phyloP scores from a whole-genome alignment of 2,329 filamentous ascomycete genomes.

The Phaeosphaeria sp. region DNA sequence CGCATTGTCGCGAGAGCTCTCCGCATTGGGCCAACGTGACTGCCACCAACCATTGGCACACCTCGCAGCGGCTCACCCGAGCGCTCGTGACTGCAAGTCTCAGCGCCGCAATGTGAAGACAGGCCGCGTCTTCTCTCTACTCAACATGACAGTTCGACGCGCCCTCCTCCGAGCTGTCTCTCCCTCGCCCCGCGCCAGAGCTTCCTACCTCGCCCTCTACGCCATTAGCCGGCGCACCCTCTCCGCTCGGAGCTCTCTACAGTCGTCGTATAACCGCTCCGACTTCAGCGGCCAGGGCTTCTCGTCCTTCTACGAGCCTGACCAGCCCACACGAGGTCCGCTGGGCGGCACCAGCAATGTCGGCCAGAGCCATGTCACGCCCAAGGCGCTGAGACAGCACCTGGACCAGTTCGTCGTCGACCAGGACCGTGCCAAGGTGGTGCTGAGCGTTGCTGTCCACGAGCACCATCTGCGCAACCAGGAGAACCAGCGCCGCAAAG shows the following conservation, averaged over 20 bases:
- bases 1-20: constrained; percentile 29
- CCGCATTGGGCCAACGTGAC: too few relatives aligned
- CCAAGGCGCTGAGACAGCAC: constrained; percentile 78
- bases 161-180: constrained; percentile 34
- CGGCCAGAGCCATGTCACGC: constrained; percentile 66
- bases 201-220: constrained; percentile 49
- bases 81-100: constrained; percentile 16
- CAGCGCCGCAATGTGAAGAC: constrained; percentile 23
- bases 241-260: constrained; percentile 42
- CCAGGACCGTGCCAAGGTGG: constrained; percentile 93
- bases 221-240: constrained; percentile 41
- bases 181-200: constrained; percentile 50
- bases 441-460: constrained; percentile 90
- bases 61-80: constrained; percentile 8
- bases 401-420: constrained; percentile 97
- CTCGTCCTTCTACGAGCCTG: constrained; percentile 68
- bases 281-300: constrained; percentile 70
- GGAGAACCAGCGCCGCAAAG: constrained; percentile 74
- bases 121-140: constrained; percentile 7
- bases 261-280: constrained; percentile 63
- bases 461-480: constrained; percentile 94
- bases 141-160: constrained; percentile 29
- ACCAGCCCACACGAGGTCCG: constrained; percentile 67
- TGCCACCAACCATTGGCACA: constrained; percentile 5
- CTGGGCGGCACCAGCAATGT: constrained; percentile 65